phyloP scores from a whole-genome alignment of 2,329 filamentous ascomycete genomes.

The Hortaea werneckii region DNA sequence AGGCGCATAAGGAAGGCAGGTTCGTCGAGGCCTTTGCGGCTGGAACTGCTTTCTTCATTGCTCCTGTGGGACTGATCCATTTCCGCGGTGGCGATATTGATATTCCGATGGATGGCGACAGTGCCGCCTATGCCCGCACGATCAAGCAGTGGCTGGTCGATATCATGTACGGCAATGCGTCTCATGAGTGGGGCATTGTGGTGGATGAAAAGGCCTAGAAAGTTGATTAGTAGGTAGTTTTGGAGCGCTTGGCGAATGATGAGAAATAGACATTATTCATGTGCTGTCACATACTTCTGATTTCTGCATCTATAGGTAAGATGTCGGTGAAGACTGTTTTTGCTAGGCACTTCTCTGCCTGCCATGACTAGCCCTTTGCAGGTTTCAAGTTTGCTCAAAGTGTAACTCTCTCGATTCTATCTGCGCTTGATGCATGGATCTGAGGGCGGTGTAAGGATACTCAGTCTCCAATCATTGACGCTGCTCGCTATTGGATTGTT shows the following conservation, averaged over 20 bases:
- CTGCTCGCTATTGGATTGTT: background rate
- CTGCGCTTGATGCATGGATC: no score
- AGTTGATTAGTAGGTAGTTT: background rate
- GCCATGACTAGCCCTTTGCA: no score
- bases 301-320: no score
- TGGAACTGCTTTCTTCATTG: constrained; percentile 60
- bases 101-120: constrained; percentile 33
- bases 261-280: no score
- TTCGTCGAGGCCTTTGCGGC: constrained; percentile 77
- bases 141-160: constrained; percentile 38
- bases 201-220: constrained; percentile 27
- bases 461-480: background rate
- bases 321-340: no score
- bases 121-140: constrained; percentile 31
- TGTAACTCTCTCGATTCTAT: no score
- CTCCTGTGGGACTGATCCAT: constrained; percentile 36
- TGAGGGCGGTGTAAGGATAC: no score
- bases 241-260: no score
- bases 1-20: constrained; percentile 63
- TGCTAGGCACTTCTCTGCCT: no score
- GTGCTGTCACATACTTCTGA: no score
- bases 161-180: constrained; percentile 40
- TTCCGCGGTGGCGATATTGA: constrained; percentile 35
- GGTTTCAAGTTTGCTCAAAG: no score
- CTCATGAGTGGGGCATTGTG: constrained; percentile 38